phyloP scores from a whole-genome alignment of 192 early-diverging fungal species.

The Coemansia reversa region DNA sequence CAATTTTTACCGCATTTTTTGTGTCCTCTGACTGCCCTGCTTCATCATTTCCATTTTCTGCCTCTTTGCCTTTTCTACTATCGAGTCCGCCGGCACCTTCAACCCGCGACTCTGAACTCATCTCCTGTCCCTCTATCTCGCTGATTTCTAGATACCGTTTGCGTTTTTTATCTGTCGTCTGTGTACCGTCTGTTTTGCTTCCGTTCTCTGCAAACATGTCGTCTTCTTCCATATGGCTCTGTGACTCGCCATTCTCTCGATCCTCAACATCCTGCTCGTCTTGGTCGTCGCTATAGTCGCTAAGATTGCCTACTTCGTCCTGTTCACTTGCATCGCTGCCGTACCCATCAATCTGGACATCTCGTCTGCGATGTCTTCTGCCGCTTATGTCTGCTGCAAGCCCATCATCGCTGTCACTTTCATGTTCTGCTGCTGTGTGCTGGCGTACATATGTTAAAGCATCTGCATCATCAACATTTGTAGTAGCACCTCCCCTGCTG shows the following conservation, averaged over 20 bases:
- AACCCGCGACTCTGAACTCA: conserved; percentile 30
- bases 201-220: conserved; percentile 64
- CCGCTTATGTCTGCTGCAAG: conserved; percentile 36
- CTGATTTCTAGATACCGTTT: conserved; percentile 55
- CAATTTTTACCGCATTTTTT: conserved; percentile 30
- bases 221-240: conserved; percentile 33
- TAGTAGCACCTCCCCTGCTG: background rate
- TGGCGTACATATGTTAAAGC: background rate
- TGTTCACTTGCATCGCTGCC: conserved; percentile 41
- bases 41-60: background rate
- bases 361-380: conserved; percentile 14
- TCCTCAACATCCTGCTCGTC: conserved; percentile 23
- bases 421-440: background rate
- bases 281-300: conserved; percentile 34
- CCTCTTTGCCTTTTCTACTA: conserved; percentile 7
- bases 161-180: conserved; percentile 16
- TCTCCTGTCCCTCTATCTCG: conserved; percentile 62
- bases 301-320: conserved; percentile 34
- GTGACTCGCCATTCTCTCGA: conserved; percentile 1
- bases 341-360: conserved; percentile 30
- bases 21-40: background rate
- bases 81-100: conserved; percentile 1
- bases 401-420: conserved; percentile 30
- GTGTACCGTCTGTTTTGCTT: conserved; percentile 12
- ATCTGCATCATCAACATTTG: background rate